Conservation (phyloP, 164 flowering plant genomes). For the Annona squamosa region DNA sequence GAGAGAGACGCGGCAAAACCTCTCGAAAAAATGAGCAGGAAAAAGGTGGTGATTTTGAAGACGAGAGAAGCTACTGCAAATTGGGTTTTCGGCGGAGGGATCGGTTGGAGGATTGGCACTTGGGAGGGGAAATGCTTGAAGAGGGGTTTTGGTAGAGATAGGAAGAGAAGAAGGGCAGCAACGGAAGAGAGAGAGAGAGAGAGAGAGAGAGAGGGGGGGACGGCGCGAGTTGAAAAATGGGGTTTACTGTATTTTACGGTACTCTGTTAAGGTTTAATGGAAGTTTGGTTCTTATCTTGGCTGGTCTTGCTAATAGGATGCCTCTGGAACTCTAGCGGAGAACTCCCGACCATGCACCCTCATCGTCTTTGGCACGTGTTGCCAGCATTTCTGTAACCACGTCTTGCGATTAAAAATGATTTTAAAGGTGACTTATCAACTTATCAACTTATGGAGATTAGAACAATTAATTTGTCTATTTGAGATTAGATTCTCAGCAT, state of each 20-base stretch:
- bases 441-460: too few relatives aligned
- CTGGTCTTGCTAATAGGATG: neutral
- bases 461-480: too few relatives aligned
- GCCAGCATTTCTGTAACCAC: too few relatives aligned
- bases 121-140: neutral
- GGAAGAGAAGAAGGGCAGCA: neutral
- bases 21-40: neutral
- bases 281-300: constrained; percentile 2
- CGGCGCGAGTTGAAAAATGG: neutral
- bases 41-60: neutral
- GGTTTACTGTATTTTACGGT: neutral
- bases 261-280: constrained; percentile 3
- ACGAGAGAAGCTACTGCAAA: neutral
- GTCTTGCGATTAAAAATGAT: too few relatives aligned
- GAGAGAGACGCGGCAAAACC: neutral
- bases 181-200: neutral
- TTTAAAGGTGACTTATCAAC: too few relatives aligned
- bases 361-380: too few relatives aligned
- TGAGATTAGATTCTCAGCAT: too few relatives aligned
- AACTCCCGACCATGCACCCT: neutral
- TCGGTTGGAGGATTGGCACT: neutral
- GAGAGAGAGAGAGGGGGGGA: neutral
- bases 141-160: neutral
- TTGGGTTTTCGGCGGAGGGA: neutral
- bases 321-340: neutral